Evolutionary conservation across 208 protist species (phyloP).

Genomic region (Leishmania major): DNA sequence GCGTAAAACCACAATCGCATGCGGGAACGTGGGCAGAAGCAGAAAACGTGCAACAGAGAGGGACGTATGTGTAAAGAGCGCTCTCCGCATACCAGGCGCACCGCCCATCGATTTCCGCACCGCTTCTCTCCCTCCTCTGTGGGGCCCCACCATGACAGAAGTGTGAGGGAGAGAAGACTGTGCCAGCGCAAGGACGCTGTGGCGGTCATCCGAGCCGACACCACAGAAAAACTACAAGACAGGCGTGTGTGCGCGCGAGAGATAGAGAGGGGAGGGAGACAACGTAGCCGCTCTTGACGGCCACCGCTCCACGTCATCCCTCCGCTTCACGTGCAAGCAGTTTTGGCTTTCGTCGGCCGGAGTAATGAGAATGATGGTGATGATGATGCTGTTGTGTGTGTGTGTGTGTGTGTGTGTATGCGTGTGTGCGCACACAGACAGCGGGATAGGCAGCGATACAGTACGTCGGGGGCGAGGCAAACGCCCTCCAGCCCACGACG

Average conservation of each 20-base stretch:
- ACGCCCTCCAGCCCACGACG: not conserved
- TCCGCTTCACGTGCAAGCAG: not conserved
- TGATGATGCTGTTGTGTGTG: not conserved
- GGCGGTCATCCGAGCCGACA: not conserved
- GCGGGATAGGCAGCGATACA: not conserved
- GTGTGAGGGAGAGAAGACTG: not conserved
- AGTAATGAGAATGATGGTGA: too few species aligned
- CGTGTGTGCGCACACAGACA: not conserved
- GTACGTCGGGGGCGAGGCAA: not conserved
- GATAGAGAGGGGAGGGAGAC: not conserved
- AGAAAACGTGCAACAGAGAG: not conserved
- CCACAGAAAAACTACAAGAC: not conserved
- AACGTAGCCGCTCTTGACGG: not conserved
- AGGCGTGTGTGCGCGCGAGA: not conserved
- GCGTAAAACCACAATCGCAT: too few species aligned
- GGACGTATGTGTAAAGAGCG: not conserved
- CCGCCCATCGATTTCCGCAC: constrained; percentile 5
- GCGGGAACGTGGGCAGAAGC: not conserved
- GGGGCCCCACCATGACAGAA: not conserved
- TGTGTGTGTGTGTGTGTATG: not conserved
- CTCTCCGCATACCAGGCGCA: not conserved
- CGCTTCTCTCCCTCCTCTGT: not conserved
- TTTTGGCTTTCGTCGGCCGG: too few species aligned
- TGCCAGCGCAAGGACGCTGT: not conserved
- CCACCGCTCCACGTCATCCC: not conserved